A percentile compares a stretch with the other conserved stretches of the same genome.
Conservation (phyloP, 2,329 filamentous ascomycete species). For the Verticillium longisporum region DNA sequence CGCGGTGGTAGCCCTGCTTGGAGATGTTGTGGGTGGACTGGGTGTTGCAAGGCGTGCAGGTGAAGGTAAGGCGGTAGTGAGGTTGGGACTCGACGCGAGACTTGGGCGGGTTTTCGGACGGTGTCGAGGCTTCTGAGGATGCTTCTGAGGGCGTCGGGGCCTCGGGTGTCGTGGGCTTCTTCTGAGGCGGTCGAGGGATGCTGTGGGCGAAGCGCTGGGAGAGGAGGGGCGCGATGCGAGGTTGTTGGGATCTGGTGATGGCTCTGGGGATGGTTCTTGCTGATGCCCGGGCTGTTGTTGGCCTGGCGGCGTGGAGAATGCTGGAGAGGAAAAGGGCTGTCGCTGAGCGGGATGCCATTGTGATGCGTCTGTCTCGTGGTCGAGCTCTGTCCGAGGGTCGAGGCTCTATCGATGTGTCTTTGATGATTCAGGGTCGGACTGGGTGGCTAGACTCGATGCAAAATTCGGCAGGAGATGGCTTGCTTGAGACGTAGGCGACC, state of each 20-base stretch:
- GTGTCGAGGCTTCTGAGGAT: conserved; percentile 15
- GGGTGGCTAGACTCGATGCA: neutral
- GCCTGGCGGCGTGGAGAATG: conserved; percentile 4
- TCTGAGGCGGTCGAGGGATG: conserved; percentile 17
- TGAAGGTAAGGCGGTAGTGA: conserved; percentile 84
- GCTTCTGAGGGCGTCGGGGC: neutral
- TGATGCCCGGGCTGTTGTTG: neutral
- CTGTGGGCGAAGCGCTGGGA: conserved; percentile 16
- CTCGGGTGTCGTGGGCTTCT: neutral
- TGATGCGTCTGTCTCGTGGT: neutral
- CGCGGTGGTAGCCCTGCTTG: conserved; percentile 92
- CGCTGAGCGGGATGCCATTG: conserved; percentile 8
- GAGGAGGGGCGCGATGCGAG: neutral
- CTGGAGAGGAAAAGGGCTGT: conserved; percentile 3
- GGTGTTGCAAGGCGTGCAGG: conserved; percentile 76
- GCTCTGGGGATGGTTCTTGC: conserved; percentile 1
- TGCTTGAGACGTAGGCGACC: neutral
- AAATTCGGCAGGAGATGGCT: neutral
- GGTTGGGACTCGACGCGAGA: conserved; percentile 38
- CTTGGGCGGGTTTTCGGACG: conserved; percentile 2
- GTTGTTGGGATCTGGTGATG: neutral
- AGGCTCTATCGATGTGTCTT: neutral
- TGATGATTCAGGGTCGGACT: neutral
- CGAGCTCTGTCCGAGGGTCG: neutral
- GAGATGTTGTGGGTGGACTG: conserved; percentile 81